A percentile compares a stretch with the other conserved stretches of the same genome.
These are phyloP conservation scores for Debaryomycetaceae sp. DNA, from an alignment of 1,139 yeast species.

Conservation along the genomic window DNA sequence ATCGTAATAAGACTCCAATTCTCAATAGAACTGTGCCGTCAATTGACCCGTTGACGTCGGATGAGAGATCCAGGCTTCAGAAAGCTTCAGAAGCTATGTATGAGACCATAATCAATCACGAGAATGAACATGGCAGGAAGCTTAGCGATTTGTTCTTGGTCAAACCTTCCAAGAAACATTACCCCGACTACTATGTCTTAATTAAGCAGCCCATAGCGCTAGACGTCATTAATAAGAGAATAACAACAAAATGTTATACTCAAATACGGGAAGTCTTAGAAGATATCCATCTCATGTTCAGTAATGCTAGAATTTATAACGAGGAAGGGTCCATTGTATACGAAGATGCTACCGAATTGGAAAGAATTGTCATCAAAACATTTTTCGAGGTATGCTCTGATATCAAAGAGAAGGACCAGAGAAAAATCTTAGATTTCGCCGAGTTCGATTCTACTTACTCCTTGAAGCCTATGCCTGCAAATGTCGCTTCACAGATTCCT, in stretches of 20 bases:
- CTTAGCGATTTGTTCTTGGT: slow-evolving; percentile 62
- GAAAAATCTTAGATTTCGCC: slow-evolving; percentile 39
- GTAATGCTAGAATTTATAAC: slow-evolving; percentile 82
- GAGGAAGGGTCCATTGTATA: slow-evolving; percentile 85
- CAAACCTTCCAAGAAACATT: slow-evolving; percentile 66
- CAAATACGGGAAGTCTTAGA: slow-evolving; percentile 59
- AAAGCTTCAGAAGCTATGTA: slow-evolving; percentile 40
- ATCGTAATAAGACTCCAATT: slow-evolving; percentile 25
- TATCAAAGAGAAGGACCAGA: slow-evolving; percentile 23
- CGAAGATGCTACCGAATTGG: slow-evolving; percentile 70
- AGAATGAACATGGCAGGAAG: slow-evolving; percentile 39
- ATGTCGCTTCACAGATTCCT: slow-evolving; percentile 12
- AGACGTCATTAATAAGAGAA: slow-evolving; percentile 60
- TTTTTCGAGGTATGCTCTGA: slow-evolving; percentile 25
- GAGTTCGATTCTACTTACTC: slow-evolving; percentile 48
- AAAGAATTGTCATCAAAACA: slow-evolving; percentile 40
- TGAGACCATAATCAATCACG: slow-evolving; percentile 40
- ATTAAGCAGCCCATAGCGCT: slow-evolving; percentile 82
- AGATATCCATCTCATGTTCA: slow-evolving; percentile 74
- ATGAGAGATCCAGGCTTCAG: slow-evolving; percentile 42
- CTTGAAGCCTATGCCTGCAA: slow-evolving; percentile 35
- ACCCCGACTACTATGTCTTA: slow-evolving; percentile 84
- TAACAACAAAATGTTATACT: slow-evolving; percentile 51
- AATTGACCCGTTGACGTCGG: slow-evolving; percentile 37
- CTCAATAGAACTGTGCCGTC: slow-evolving; percentile 36